Conservation (phyloP, 225 moss, liverwort and hornwort genomes). For the Lunularia cruciata region DNA sequence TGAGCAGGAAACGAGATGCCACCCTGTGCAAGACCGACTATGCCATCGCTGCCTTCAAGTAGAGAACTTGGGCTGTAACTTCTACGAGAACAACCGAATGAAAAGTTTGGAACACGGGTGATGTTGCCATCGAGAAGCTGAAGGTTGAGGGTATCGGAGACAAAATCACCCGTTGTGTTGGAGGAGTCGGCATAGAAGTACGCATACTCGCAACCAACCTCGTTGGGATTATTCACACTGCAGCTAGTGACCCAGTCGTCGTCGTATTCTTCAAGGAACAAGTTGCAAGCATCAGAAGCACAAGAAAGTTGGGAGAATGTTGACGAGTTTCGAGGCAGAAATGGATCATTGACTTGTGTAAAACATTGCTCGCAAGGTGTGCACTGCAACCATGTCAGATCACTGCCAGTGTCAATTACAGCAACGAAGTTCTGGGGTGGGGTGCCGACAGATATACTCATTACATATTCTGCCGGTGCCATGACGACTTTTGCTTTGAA, state of each 20-base stretch:
- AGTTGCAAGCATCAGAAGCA: not conserved
- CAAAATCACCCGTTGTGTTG: conserved; percentile 31
- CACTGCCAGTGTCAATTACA: conserved; percentile 21
- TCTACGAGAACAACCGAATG: conserved; percentile 38
- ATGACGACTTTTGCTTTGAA: not conserved
- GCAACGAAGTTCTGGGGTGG: conserved; percentile 23
- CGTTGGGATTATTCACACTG: not conserved
- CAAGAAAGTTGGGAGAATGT: not conserved
- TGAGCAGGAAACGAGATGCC: conserved; percentile 41
- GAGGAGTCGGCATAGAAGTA: conserved; percentile 34
- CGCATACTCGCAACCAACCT: conserved; percentile 25
- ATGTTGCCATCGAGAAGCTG: conserved; percentile 11
- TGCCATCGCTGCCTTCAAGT: conserved; percentile 28
- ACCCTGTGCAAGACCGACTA: conserved; percentile 40
- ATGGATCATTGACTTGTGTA: conserved; percentile 4
- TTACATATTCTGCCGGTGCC: conserved; percentile 17
- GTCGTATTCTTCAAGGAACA: conserved; percentile 1
- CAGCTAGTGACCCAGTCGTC: conserved; percentile 21
- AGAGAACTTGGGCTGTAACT: conserved; percentile 18
- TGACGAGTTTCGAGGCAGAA: conserved; percentile 5
- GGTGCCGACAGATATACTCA: conserved; percentile 12
- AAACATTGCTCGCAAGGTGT: conserved; percentile 9
- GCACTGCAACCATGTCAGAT: conserved; percentile 22
- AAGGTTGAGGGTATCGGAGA: conserved; percentile 26
- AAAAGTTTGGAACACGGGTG: conserved; percentile 24